These are phyloP conservation scores for Cutaneotrichosporon daszewskae DNA, from an alignment of 1,284 basidiomycete genomes.

Conservation along the genomic window DNA sequence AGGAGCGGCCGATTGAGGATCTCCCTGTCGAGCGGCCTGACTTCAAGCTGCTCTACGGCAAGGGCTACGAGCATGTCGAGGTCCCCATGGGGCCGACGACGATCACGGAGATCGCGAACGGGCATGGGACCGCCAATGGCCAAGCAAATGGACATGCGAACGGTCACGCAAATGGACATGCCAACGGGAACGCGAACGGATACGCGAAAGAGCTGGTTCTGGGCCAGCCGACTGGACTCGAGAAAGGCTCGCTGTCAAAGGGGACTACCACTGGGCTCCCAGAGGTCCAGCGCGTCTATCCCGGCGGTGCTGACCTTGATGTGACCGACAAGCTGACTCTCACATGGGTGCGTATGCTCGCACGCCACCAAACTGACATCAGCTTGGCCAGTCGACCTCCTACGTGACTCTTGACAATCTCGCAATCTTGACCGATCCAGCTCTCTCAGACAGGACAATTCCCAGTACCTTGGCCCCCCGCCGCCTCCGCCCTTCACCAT, in stretches of 20 bases:
- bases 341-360: constrained; percentile 33
- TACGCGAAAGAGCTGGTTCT: too few relatives aligned
- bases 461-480: constrained; percentile 45
- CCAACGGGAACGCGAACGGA: not conserved
- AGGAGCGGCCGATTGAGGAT: constrained; percentile 34
- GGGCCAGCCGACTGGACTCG: too few relatives aligned
- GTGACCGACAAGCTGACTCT: constrained; percentile 42
- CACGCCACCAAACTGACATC: not conserved
- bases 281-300: constrained; percentile 4
- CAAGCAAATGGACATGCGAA: constrained; percentile 1
- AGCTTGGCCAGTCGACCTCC: constrained; percentile 49
- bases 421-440: constrained; percentile 52
- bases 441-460: constrained; percentile 49
- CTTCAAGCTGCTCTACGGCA: constrained; percentile 37
- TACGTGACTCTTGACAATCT: constrained; percentile 51
- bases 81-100: constrained; percentile 4
- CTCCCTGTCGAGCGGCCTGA: constrained; percentile 40
- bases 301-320: constrained; percentile 30
- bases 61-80: constrained; percentile 2
- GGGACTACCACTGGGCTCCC: not conserved
- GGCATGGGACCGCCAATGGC: constrained; percentile 1
- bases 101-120: not conserved
- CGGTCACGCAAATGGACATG: constrained; percentile 3
- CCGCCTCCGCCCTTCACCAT: constrained; percentile 47
- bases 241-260: not conserved